Evolutionary conservation across 78 protist genomes (phyloP), one percentile per base, ranked within the genome.

Genomic region (Dictyostelium firmibasis): DNA sequence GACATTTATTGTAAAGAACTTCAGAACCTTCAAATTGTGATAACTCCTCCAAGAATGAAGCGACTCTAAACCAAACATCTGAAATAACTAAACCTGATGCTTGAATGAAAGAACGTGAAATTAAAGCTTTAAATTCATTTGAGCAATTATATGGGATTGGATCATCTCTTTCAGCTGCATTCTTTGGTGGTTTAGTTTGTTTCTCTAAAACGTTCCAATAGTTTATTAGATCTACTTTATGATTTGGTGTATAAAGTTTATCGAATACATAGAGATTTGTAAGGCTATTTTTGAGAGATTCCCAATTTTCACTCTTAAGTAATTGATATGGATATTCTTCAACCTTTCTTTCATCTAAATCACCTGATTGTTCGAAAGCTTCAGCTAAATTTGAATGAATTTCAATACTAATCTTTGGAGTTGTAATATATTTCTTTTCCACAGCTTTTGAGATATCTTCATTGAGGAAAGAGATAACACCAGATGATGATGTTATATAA

Each of bases 301-400:
- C 95, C 97, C 97, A 94, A 9, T 89, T 91, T 7, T 36, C 36
- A 14, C 95, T 41, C 27, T 83, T 44, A 7, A 72, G 44, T 4
- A 82, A 33, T 31, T 94, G 97, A 84, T 70, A 82, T 18, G 95
- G 94, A 13, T 89, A 70, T 36, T 94, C 97, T 27, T 94, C 97
- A 79, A 93, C 60, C 75, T 89, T 89, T 43, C 94, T 20, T 14
- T 89, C 94, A 13, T 70, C 16, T 5, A 94, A 33, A 31, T 91
- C 94, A 33, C 25, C 57, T 1, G 36, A n/a, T 25, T 36, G 25
- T 16, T 29, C 35, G 25, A 89, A 89, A 4, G 72, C 60, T 20
- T 62, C 64, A 0, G 95, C 97, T 4, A 94, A 11, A 10, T 94
- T 84, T 2, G 67, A 2, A 33, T 94, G 94, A 60, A 74, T 75